phyloP scores from a whole-genome alignment of 1,284 basidiomycete species.

The Inonotus hispidus region DNA sequence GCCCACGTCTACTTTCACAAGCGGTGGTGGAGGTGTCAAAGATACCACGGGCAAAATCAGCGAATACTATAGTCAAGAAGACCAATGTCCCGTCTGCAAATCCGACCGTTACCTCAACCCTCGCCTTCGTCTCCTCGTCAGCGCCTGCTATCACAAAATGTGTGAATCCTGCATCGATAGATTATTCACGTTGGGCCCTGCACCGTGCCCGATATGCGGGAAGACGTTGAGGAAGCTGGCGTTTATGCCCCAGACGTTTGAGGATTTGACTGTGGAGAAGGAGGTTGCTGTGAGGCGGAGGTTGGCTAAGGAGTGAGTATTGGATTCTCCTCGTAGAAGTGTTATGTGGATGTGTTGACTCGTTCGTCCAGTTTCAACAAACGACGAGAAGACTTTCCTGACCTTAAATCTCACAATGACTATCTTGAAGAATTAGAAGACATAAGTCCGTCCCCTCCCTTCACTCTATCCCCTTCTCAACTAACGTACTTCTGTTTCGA shows the following conservation, averaged over 20 bases:
- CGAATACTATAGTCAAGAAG: conserved; percentile 80
- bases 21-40: conserved; percentile 66
- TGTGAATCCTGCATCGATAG: conserved; percentile 98
- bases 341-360: background rate
- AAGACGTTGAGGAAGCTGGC: conserved; percentile 89
- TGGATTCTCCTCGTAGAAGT: background rate
- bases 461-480: conserved; percentile 5
- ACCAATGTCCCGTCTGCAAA: conserved; percentile 96
- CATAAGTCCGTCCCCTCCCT: conserved; percentile 57
- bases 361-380: conserved; percentile 71
- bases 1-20: background rate
- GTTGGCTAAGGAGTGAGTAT: conserved; percentile 83
- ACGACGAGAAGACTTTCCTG: conserved; percentile 82
- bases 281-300: conserved; percentile 87
- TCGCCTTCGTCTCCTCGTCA: conserved; percentile 89
- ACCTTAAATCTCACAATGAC: conserved; percentile 85
- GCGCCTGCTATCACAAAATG: conserved; percentile 99
- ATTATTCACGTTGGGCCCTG: conserved; percentile 92
- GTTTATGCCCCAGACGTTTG: conserved; percentile 95
- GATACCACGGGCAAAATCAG: conserved; percentile 73
- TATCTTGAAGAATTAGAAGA: conserved; percentile 97
- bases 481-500: background rate
- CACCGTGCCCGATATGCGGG: conserved; percentile 92
- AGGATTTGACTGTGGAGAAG: conserved; percentile 94
- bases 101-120: conserved; percentile 96